A percentile compares a stretch with the other conserved stretches of the same genome.
phyloP scores from a whole-genome alignment of 2,329 filamentous ascomycete genomes.

The Colletotrichum sp. region DNA sequence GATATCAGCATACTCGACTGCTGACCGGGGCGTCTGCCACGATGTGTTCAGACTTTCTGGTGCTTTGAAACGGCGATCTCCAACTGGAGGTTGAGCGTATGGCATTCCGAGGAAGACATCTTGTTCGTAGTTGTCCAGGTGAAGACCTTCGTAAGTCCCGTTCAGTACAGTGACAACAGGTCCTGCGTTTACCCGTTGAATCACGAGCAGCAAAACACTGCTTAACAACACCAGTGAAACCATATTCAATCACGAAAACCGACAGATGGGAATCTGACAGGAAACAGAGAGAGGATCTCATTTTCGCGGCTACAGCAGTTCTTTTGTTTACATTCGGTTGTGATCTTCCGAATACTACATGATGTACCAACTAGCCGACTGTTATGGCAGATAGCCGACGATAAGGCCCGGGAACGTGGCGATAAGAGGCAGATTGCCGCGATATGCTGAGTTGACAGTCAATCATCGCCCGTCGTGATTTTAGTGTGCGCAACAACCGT shows the following conservation, averaged over 20 bases:
- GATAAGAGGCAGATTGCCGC: background rate
- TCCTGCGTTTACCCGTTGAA: slow-evolving; percentile 1
- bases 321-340: background rate
- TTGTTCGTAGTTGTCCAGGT: slow-evolving; percentile 37
- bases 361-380: background rate
- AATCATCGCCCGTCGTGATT: background rate
- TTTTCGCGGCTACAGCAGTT: background rate
- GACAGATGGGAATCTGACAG: background rate
- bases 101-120: slow-evolving; percentile 56
- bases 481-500: background rate
- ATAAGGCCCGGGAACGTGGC: background rate
- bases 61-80: slow-evolving; percentile 37
- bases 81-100: slow-evolving; percentile 58
- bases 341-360: background rate
- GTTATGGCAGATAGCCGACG: background rate
- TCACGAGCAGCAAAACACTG: background rate
- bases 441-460: background rate
- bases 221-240: background rate
- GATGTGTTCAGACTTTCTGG: slow-evolving; percentile 39
- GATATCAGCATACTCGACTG: slow-evolving; percentile 44
- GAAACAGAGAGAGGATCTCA: background rate
- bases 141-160: slow-evolving; percentile 36
- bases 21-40: slow-evolving; percentile 39
- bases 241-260: background rate
- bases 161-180: slow-evolving; percentile 21